Conservation (phyloP, 1,284 basidiomycete species). For the Ustilago lituana region DNA sequence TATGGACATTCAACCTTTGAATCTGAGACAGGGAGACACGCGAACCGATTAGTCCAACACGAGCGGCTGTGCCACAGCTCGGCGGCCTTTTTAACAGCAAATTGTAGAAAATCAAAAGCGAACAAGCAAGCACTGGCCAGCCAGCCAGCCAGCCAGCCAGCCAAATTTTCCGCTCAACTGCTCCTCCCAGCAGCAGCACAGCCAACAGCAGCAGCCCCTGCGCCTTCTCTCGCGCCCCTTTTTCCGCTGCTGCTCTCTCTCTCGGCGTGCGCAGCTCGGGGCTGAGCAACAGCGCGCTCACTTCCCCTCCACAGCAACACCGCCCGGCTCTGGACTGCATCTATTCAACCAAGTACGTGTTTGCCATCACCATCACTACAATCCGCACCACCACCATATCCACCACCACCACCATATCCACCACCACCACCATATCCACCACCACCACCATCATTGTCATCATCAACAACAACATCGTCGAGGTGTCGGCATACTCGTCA, state of each 20-base stretch:
- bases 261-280: not conserved
- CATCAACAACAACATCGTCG: too few relatives aligned
- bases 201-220: conserved; percentile 14
- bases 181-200: too few relatives aligned
- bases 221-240: conserved; percentile 11
- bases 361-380: not conserved
- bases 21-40: too few relatives aligned
- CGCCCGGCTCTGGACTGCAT: not conserved
- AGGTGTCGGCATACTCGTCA: not conserved
- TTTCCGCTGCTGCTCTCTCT: too few relatives aligned
- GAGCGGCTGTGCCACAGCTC: too few relatives aligned
- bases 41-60: too few relatives aligned
- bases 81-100: too few relatives aligned
- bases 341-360: not conserved
- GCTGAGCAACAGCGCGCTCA: too few relatives aligned
- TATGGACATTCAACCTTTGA: too few relatives aligned
- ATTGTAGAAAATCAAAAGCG: too few relatives aligned
- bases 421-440: not conserved
- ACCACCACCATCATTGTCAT: not conserved
- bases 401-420: not conserved
- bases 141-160: not conserved
- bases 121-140: too few relatives aligned
- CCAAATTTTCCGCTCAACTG: not conserved
- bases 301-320: conserved; percentile 1
- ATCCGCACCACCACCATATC: not conserved